These are phyloP conservation scores for Steccherinum ochraceum DNA, from an alignment of 768 basidiomycete genomes.

Conservation along the genomic window DNA sequence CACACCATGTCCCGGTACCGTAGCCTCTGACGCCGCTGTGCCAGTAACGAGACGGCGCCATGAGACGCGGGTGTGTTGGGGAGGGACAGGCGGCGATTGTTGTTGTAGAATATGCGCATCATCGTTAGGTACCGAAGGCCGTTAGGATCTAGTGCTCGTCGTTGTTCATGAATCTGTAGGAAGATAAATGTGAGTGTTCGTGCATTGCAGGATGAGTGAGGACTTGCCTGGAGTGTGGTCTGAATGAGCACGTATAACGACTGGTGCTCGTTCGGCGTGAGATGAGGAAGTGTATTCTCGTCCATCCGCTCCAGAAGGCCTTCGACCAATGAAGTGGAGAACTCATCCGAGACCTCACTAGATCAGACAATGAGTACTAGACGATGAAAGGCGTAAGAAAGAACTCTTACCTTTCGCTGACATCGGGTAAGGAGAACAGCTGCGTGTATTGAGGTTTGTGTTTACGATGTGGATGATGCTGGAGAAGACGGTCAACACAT, in stretches of 20 bases:
- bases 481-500: neutral
- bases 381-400: neutral
- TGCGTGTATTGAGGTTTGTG: slow-evolving; percentile 38
- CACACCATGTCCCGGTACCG: slow-evolving; percentile 94
- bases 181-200: neutral
- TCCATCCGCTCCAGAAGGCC: slow-evolving; percentile 63
- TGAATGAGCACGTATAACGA: slow-evolving; percentile 82
- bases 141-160: slow-evolving; percentile 85
- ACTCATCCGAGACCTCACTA: too few relatives aligned
- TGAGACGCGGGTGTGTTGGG: slow-evolving; percentile 41
- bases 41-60: slow-evolving; percentile 34
- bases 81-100: slow-evolving; percentile 58
- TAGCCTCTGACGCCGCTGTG: slow-evolving; percentile 66
- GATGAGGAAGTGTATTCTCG: slow-evolving; percentile 53
- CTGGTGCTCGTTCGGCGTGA: slow-evolving; percentile 76
- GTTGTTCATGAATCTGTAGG: slow-evolving; percentile 78
- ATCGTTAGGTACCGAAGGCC: slow-evolving; percentile 91
- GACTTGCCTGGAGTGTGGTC: slow-evolving; percentile 71
- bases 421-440: slow-evolving; percentile 45
- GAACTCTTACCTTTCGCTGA: slow-evolving; percentile 39
- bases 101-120: slow-evolving; percentile 86
- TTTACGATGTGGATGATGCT: slow-evolving; percentile 3
- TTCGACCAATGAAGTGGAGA: slow-evolving; percentile 54
- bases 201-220: neutral
- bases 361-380: too few relatives aligned